phyloP scores from a whole-genome alignment of 2,329 filamentous ascomycete genomes.

The Talaromyces sp. region DNA sequence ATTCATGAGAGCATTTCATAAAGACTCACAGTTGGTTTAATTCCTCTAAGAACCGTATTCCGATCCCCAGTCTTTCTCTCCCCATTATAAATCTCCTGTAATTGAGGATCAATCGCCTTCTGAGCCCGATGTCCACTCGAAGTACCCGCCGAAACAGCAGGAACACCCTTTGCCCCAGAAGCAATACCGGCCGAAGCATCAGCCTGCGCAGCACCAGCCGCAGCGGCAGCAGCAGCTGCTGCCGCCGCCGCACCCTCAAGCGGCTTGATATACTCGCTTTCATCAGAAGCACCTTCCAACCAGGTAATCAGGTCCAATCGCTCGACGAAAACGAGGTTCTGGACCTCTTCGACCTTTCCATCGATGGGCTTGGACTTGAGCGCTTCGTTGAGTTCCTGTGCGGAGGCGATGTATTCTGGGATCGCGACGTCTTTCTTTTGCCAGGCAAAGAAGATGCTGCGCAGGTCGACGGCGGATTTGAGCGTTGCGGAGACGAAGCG shows the following conservation, averaged over 20 bases:
- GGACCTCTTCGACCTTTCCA: constrained; percentile 62
- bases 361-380: constrained; percentile 50
- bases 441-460: constrained; percentile 96
- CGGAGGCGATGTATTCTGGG: constrained; percentile 85
- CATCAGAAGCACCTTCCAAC: constrained; percentile 85
- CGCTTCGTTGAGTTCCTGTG: constrained; percentile 78
- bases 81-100: constrained; percentile 86
- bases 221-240: constrained; percentile 43
- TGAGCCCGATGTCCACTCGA: constrained; percentile 51
- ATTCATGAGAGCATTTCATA: no score
- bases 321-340: constrained; percentile 90
- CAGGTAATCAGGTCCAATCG: constrained; percentile 89
- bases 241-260: constrained; percentile 63
- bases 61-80: constrained; percentile 92
- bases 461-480: constrained; percentile 74
- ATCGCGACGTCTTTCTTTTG: constrained; percentile 87
- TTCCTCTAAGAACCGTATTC: constrained; percentile 82
- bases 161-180: constrained; percentile 51
- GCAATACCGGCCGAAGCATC: constrained; percentile 54
- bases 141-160: constrained; percentile 45
- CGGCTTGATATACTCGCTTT: constrained; percentile 90
- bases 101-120: constrained; percentile 75
- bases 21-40: constrained; percentile 75
- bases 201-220: constrained; percentile 46
- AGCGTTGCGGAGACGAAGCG: constrained; percentile 79